These are phyloP conservation scores for Zopfochytrium polystomum DNA, from an alignment of 371 early-diverging fungal genomes.

Conservation along the genomic window DNA sequence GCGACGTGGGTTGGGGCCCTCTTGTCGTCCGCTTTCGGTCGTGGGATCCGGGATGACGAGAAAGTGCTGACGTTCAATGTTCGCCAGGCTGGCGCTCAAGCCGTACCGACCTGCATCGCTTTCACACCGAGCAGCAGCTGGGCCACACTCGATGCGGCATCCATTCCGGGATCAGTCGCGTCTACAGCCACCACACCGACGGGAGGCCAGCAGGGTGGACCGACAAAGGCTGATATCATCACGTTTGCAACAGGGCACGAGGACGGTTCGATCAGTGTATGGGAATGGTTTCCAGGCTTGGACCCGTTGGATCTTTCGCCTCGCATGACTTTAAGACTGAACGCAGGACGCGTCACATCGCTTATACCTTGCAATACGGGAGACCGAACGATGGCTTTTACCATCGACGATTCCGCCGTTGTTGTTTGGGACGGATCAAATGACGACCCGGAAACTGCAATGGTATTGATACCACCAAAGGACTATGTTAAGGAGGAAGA, in stretches of 20 bases:
- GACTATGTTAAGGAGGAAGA: not conserved
- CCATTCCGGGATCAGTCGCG: too few species aligned
- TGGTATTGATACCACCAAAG: conserved; percentile 20
- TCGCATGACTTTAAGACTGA: conserved; percentile 13
- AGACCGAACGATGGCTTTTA: conserved; percentile 18
- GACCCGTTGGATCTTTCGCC: conserved; percentile 17
- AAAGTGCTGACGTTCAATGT: conserved; percentile 14
- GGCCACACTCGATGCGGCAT: too few species aligned
- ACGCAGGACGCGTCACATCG: conserved; percentile 27
- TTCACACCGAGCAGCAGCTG: conserved; percentile 7
- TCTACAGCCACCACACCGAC: not conserved
- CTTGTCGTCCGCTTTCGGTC: conserved; percentile 14
- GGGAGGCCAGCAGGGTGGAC: not conserved
- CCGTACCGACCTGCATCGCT: conserved; percentile 12
- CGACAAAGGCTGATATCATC: conserved; percentile 7
- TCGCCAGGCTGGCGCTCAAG: conserved; percentile 8
- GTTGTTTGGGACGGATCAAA: conserved; percentile 28
- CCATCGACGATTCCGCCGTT: conserved; percentile 25
- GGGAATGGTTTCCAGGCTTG: conserved; percentile 22
- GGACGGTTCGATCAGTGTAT: conserved; percentile 24
- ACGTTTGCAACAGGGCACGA: conserved; percentile 31
- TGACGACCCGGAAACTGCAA: conserved; percentile 7
- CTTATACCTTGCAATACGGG: conserved; percentile 19
- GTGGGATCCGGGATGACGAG: not conserved
- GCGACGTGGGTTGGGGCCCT: conserved; percentile 18